Base-by-base conservation (phyloP, 371 early-diverging fungal genomes). In the Mortierella sp. region DNA sequence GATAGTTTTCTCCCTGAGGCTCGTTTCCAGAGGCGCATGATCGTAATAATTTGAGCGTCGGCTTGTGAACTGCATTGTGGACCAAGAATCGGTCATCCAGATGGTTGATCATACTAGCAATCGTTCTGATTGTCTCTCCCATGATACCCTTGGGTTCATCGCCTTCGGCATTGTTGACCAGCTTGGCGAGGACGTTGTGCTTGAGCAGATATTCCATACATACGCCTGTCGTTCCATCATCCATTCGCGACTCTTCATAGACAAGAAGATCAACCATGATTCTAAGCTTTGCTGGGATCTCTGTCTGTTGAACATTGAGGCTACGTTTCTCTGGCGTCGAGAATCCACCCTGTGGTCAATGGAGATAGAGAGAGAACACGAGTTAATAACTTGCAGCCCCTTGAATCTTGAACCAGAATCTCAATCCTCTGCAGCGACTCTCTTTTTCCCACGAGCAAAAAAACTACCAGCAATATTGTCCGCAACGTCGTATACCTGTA, bases 201-300 rank as follows among this genome's bases (percentile, higher is more conserved):
- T 91, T 94, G 62, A 98, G 83, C 55, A 96, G 90, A 53, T 92
- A 91, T 71, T 98, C 98, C 87, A 95, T 95, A 78, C 96, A 96
- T 1, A 91, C 87, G 22, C 95, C 96, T 0, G 92, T 91, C 1
- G 89, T 85, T 34, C 85, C 85, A 12, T 88, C 84, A 60, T 89
- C 90, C 12, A 82, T 60, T 39, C 90, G 78, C 25, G 89, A 90
- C 67, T 95, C 94, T 81, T 98, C 98, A 73, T 94, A 94, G 13
- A 96, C 92, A 13, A 98, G 83, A 64, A 96, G 80, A 79, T 96
- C 95, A 5, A 92, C 91, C 91, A 97, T 95, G 41, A 82, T 81
- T 52, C 91, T 87, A 49, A 97, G 86, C 52, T 85, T 86, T 27
- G 61, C 54, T 14, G 94, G 92, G 65, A 97, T 94, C 57, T 91